phyloP scores from a whole-genome alignment of 495 filamentous ascomycete genomes.

The Astrothelium subdiscretum region DNA sequence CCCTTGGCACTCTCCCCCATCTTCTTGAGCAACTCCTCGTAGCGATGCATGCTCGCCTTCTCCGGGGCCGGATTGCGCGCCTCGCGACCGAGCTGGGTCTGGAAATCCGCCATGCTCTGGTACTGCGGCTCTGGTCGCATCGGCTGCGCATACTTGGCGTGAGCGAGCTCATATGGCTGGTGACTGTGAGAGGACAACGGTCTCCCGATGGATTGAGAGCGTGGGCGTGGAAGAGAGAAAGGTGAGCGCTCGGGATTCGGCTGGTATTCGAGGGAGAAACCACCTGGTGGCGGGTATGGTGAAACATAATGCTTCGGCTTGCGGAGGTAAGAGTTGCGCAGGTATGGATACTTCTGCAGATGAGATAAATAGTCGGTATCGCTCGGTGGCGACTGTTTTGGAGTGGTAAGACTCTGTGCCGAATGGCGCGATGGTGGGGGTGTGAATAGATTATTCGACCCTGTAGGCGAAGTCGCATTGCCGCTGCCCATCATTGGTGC shows the following conservation, averaged over 20 bases:
- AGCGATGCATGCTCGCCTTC: background rate
- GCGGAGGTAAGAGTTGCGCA: constrained; percentile 26
- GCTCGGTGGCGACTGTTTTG: constrained; percentile 5
- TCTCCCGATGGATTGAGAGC: background rate
- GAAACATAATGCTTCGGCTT: constrained; percentile 24
- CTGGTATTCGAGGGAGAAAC: constrained; percentile 23
- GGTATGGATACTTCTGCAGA: constrained; percentile 28
- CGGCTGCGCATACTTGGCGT: background rate
- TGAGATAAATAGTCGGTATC: constrained; percentile 21
- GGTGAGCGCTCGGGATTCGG: constrained; percentile 2
- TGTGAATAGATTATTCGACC: constrained; percentile 6
- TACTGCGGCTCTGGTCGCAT: background rate
- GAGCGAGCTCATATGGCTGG: background rate
- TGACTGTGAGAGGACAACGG: background rate
- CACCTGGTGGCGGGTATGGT: constrained; percentile 22
- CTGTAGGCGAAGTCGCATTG: constrained; percentile 12
- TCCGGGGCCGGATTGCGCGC: background rate
- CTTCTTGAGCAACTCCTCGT: constrained; percentile 3
- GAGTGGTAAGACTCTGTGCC: constrained; percentile 2
- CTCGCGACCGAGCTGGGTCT: background rate
- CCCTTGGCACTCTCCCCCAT: background rate
- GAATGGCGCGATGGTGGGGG: constrained; percentile 14
- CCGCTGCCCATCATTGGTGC: constrained; percentile 11
- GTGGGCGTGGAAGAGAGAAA: background rate
- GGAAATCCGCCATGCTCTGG: background rate